Conservation (phyloP, 2,329 filamentous ascomycete species). For the Fusarium verticillioides region DNA sequence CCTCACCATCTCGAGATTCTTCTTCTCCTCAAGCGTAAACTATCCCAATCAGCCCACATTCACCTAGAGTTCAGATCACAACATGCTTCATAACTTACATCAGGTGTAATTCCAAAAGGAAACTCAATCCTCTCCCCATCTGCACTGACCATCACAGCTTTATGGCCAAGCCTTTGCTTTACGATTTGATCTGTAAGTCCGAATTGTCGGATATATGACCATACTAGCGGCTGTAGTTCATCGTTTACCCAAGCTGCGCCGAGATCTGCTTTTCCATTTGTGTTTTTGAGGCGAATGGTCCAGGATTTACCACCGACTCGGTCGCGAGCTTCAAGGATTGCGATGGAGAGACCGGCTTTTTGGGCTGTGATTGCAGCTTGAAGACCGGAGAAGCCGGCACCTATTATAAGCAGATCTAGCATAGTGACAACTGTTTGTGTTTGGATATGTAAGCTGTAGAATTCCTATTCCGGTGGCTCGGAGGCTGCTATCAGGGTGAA, state of each 20-base stretch:
- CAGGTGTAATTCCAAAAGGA: constrained; percentile 37
- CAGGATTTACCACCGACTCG: constrained; percentile 65
- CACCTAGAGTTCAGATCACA: too few relatives aligned
- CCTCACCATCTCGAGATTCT: constrained; percentile 48
- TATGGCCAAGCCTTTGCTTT: constrained; percentile 60
- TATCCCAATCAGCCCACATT: background rate
- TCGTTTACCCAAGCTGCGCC: constrained; percentile 72
- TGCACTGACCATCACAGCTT: constrained; percentile 54
- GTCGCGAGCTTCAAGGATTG: constrained; percentile 61
- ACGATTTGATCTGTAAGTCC: constrained; percentile 51
- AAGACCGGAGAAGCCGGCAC: constrained; percentile 56
- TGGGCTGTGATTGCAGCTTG: constrained; percentile 51
- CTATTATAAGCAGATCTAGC: constrained; percentile 54
- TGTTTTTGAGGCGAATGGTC: constrained; percentile 48
- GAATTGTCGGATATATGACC: constrained; percentile 53
- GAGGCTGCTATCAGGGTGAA: accelerated
- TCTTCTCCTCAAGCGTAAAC: constrained; percentile 48
- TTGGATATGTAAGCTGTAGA: too few relatives aligned
- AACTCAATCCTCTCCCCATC: constrained; percentile 46
- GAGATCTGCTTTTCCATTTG: constrained; percentile 57
- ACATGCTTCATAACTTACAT: constrained; percentile 16
- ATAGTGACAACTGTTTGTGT: background rate
- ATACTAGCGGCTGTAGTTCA: constrained; percentile 60
- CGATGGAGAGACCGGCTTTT: constrained; percentile 50
- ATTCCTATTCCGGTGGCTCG: accelerated